Evolutionary conservation across 2,329 filamentous ascomycete genomes (phyloP).

Genomic region (Monosporascus sp.): DNA sequence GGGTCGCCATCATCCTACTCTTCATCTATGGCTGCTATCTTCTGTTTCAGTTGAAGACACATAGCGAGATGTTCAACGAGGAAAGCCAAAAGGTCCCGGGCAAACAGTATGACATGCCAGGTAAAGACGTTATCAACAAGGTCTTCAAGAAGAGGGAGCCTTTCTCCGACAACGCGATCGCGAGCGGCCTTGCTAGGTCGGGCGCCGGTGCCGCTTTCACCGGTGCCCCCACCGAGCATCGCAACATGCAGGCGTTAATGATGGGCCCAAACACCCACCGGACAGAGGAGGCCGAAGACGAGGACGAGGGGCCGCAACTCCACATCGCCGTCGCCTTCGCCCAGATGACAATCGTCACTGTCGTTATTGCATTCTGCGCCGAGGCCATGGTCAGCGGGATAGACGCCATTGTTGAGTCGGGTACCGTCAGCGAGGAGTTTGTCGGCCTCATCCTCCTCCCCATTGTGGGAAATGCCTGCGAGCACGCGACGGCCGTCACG

Average conservation of each 20-base stretch:
- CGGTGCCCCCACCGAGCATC: slow-evolving; percentile 26
- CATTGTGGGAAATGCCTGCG: slow-evolving; percentile 78
- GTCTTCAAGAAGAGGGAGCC: slow-evolving; percentile 18
- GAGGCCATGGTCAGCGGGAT: slow-evolving; percentile 76
- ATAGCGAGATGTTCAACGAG: slow-evolving; percentile 72
- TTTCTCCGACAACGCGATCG: slow-evolving; percentile 15
- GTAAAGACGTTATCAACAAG: not conserved
- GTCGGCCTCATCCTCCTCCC: slow-evolving; percentile 76
- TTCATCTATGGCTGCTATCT: slow-evolving; percentile 81
- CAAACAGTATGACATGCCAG: slow-evolving; percentile 8
- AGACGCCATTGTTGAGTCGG: slow-evolving; percentile 56
- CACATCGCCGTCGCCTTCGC: slow-evolving; percentile 66
- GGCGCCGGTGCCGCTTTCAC: slow-evolving; percentile 12
- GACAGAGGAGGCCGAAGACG: slow-evolving; percentile 58
- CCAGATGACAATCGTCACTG: slow-evolving; percentile 68
- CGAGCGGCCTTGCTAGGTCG: slow-evolving; percentile 16
- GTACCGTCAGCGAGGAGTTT: slow-evolving; percentile 64
- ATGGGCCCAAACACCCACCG: slow-evolving; percentile 32
- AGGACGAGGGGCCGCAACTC: slow-evolving; percentile 70
- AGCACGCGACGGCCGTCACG: slow-evolving; percentile 75
- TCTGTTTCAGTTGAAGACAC: slow-evolving; percentile 86
- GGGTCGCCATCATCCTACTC: slow-evolving; percentile 74
- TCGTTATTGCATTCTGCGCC: slow-evolving; percentile 74
- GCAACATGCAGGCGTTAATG: slow-evolving; percentile 40
- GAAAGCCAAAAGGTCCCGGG: slow-evolving; percentile 65